phyloP scores from a whole-genome alignment of 768 basidiomycete genomes.

The Hortiboletus flavorubellus region DNA sequence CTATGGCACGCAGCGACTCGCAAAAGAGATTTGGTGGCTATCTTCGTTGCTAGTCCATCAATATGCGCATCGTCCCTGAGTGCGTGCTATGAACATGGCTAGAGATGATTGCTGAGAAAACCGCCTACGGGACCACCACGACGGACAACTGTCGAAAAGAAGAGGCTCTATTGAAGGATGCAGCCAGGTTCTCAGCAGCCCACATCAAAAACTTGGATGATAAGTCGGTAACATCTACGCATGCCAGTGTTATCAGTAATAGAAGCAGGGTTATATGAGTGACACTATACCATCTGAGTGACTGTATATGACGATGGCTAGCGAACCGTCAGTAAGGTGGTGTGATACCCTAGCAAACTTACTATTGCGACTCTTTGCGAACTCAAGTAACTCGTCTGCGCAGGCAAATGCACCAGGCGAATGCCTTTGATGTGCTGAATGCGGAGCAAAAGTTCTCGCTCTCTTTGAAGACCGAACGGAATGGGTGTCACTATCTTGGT shows the following conservation, averaged over 20 bases:
- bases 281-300: conserved; percentile 17
- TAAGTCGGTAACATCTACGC: conserved; percentile 17
- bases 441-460: background rate
- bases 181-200: conserved; percentile 1
- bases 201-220: conserved; percentile 21
- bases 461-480: conserved; percentile 11
- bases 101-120: background rate
- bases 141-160: conserved; percentile 11
- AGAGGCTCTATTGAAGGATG: background rate
- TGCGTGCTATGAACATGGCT: background rate
- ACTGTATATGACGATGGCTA: conserved; percentile 21
- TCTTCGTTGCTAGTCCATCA: conserved; percentile 14
- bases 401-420: background rate
- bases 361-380: conserved; percentile 22
- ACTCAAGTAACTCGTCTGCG: conserved; percentile 15
- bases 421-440: background rate
- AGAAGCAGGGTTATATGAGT: background rate
- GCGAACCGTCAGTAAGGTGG: background rate
- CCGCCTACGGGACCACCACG: conserved; percentile 20
- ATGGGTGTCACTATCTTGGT: background rate
- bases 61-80: conserved; percentile 11
- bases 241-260: background rate
- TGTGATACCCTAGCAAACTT: background rate
- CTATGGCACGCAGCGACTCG: conserved; percentile 14
- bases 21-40: conserved; percentile 16